Evolutionary conservation across 768 basidiomycete genomes (phyloP), one percentile per base, ranked within the genome.

Genomic region (Rhodotorula babjevae): DNA sequence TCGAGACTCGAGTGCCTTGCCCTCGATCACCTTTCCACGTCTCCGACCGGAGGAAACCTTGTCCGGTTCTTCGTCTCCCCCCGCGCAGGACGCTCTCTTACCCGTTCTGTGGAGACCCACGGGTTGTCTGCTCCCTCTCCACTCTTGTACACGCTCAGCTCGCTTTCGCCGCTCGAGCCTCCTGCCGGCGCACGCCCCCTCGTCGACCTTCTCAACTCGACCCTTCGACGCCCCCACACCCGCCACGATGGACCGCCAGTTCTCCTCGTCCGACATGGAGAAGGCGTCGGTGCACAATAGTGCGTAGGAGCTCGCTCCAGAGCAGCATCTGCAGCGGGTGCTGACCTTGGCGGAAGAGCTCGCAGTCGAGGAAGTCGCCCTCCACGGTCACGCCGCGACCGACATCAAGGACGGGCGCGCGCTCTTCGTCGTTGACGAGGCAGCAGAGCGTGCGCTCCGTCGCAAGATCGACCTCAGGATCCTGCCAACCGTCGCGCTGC

Each of bases 331-430:
- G n/a, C n/a, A n/a, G n/a, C n/a, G n/a, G n/a, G n/a, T n/a, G 21
- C 56, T 2, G 31, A 12, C 36, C 50, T 52, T 12, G 7, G 36
- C 36, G 36, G 36, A 36, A 36, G 36, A 36, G 36, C 36, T 36
- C 29, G 27, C 50, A 66, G 67, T 69, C 49, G 71, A 69, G 29
- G 67, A 72, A n/a, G 57, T 64, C 36, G 71, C 75, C 2, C 65
- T 69, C 25, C 33, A 65, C 7, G 75, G 75, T 6, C 75, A 76
- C 40, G 69, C 61, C 31, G 75, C 69, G 4, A 76, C 75, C 61
- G 72, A 76, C 68, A 67, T 71, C 14, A 46, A 46, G 60, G 62
- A 68, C 19, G 75, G 75, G 18, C 53, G 56, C 12, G 29, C 66
- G 11, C 53, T 76, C 5, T 46, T 72, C 2, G 15, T 29, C 27